phyloP scores from a whole-genome alignment of 2,329 filamentous ascomycete species.

The Herpotrichia juniperi region DNA sequence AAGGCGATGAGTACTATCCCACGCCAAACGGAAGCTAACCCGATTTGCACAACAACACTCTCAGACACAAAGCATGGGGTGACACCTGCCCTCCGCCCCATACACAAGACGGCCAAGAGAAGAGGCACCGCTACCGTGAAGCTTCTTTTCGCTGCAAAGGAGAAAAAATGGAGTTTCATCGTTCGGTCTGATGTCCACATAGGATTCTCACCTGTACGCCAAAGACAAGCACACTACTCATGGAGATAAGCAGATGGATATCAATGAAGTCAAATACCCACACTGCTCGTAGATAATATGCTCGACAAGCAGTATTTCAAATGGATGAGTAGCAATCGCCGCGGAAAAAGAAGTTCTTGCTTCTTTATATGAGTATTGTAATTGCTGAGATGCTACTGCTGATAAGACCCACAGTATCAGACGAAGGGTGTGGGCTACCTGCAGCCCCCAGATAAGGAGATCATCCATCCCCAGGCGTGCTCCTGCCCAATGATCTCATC shows the following conservation, averaged over 20 bases:
- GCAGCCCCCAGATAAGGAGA: conserved; percentile 21
- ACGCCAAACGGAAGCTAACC: conserved; percentile 16
- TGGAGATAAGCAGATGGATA: not conserved
- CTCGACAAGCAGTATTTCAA: not conserved
- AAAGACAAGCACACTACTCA: conserved; percentile 3
- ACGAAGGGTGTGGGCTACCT: conserved; percentile 9
- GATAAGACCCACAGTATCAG: conserved; percentile 23
- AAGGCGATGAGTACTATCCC: conserved; percentile 17
- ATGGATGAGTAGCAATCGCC: conserved; percentile 7
- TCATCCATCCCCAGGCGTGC: conserved; percentile 5
- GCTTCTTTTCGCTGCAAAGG: conserved; percentile 6
- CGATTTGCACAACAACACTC: conserved; percentile 5
- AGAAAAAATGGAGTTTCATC: not conserved
- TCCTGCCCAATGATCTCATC: conserved; percentile 11
- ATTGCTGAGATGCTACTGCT: conserved; percentile 7
- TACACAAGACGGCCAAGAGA: conserved; percentile 9
- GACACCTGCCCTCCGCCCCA: not conserved
- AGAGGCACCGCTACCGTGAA: conserved; percentile 2
- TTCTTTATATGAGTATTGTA: conserved; percentile 9
- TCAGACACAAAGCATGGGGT: conserved; percentile 2
- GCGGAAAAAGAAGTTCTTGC: conserved; percentile 18
- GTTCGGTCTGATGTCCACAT: not conserved
- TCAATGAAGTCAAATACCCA: not conserved
- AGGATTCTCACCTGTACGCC: not conserved
- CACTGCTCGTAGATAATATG: not conserved